These are phyloP conservation scores for Neurospora hispaniola DNA, from an alignment of 495 filamentous ascomycete species.

Conservation along the genomic window DNA sequence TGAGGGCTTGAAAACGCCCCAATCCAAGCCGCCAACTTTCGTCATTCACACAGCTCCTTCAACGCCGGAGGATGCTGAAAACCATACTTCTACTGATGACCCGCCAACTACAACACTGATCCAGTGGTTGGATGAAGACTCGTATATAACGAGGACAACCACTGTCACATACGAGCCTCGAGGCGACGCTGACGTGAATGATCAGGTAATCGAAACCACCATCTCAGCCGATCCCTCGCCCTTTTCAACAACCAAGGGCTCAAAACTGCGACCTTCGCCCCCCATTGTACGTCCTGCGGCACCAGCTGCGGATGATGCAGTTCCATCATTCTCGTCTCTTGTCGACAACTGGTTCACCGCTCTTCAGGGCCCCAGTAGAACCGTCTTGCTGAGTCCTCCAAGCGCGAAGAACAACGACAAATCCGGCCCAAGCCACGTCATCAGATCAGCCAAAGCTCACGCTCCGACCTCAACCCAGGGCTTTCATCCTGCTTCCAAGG, in stretches of 20 bases:
- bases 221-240: conserved; percentile 24
- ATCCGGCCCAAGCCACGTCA: background rate
- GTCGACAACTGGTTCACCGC: conserved; percentile 11
- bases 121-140: conserved; percentile 28
- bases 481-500: background rate
- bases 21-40: background rate
- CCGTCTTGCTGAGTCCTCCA: background rate
- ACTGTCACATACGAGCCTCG: conserved; percentile 24
- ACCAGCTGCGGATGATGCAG: background rate
- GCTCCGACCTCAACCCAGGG: background rate
- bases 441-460: background rate
- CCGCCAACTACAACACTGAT: background rate
- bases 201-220: conserved; percentile 22
- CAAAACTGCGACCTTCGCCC: conserved; percentile 9
- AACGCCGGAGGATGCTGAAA: background rate
- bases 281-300: conserved; percentile 12
- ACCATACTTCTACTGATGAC: background rate
- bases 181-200: conserved; percentile 19
- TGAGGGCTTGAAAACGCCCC: background rate
- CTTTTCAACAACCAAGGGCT: conserved; percentile 6
- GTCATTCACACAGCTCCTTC: background rate
- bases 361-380: conserved; percentile 3
- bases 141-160: conserved; percentile 27
- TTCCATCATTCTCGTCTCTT: conserved; percentile 5
- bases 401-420: background rate